These are phyloP conservation scores for Nemania serpens DNA, from an alignment of 2,329 filamentous ascomycete genomes.

Conservation along the genomic window DNA sequence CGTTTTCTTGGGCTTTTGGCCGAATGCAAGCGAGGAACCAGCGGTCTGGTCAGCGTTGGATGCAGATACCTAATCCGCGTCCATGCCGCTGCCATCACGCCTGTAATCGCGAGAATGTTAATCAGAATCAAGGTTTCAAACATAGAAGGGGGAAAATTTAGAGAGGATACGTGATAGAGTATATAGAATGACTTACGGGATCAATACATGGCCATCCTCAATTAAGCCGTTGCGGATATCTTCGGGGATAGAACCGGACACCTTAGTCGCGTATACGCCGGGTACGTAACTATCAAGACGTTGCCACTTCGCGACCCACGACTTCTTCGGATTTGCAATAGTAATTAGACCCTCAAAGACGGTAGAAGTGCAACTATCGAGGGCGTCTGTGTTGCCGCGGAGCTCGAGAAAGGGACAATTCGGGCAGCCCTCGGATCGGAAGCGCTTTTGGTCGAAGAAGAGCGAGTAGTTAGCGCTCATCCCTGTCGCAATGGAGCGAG, in stretches of 20 bases:
- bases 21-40: neutral
- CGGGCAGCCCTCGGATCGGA: constrained; percentile 85
- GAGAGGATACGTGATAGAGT: constrained; percentile 49
- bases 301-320: constrained; percentile 98
- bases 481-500: no score
- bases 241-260: constrained; percentile 77
- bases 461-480: neutral
- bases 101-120: constrained; percentile 4
- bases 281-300: constrained; percentile 84
- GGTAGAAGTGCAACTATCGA: constrained; percentile 92
- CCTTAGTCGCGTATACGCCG: constrained; percentile 93
- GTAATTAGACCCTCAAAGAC: constrained; percentile 94
- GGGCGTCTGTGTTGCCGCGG: constrained; percentile 74
- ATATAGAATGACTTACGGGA: constrained; percentile 58
- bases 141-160: no score
- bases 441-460: constrained; percentile 64
- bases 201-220: constrained; percentile 67
- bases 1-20: neutral
- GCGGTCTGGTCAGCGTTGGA: neutral
- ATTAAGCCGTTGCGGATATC: constrained; percentile 65
- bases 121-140: neutral
- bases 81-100: constrained; percentile 29
- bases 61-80: constrained; percentile 24
- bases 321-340: constrained; percentile 77
- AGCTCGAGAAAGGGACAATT: constrained; percentile 96